These are phyloP conservation scores for Castanopsis chinensis DNA, from an alignment of 306 rosid genomes.

Conservation along the genomic window DNA sequence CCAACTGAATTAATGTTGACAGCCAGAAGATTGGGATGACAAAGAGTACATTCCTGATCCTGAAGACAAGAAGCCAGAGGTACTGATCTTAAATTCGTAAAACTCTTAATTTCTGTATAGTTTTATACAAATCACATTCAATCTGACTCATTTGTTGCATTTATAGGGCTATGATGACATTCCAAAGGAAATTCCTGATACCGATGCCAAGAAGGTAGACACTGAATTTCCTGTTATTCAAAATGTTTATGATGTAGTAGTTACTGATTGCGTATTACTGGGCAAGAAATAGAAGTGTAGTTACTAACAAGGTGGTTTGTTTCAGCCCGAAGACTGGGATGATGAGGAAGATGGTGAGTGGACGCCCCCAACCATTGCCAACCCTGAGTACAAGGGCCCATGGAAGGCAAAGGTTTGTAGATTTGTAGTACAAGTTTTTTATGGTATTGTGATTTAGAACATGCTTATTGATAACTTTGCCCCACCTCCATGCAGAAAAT, in stretches of 20 bases:
- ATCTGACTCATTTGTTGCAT: slow-evolving; percentile 22
- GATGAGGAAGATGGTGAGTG: slow-evolving; percentile 99
- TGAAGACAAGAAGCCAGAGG: slow-evolving; percentile 98
- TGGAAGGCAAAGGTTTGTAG: slow-evolving; percentile 89
- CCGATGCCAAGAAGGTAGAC: slow-evolving; percentile 91
- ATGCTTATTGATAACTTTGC: slow-evolving; percentile 17
- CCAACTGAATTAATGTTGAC: slow-evolving; percentile 23
- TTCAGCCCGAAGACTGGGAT: slow-evolving; percentile 99
- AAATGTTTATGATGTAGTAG: neutral
- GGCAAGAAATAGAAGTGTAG: neutral
- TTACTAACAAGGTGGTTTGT: slow-evolving; percentile 23
- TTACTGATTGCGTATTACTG: neutral
- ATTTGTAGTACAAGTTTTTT: neutral
- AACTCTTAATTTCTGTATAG: slow-evolving; percentile 3
- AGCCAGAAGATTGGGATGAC: slow-evolving; percentile 99
- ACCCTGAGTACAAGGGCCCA: slow-evolving; percentile 98
- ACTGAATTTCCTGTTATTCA: neutral
- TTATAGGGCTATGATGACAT: slow-evolving; percentile 92
- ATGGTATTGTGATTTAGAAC: neutral
- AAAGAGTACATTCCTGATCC: slow-evolving; percentile 94
- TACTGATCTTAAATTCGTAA: slow-evolving; percentile 14
- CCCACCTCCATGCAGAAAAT: slow-evolving; percentile 56
- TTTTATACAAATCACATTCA: neutral
- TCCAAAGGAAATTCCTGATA: slow-evolving; percentile 71
- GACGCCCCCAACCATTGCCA: slow-evolving; percentile 93